Evolutionary conservation across 75 land plant species (phyloP), one percentile per base, ranked within the genome.

Genomic region (Cryptomeria japonica): DNA sequence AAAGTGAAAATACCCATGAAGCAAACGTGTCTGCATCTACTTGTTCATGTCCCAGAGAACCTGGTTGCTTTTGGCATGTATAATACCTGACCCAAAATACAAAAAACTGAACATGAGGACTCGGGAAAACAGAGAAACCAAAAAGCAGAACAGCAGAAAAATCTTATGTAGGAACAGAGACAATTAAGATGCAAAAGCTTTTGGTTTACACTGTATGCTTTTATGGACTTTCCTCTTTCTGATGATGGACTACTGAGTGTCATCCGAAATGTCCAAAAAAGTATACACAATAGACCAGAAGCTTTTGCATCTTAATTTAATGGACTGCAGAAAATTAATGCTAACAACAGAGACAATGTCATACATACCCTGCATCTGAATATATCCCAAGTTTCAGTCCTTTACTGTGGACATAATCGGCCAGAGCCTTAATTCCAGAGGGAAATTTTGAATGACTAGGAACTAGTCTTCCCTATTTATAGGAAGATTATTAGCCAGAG

Each of bases 21-120:
- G 98, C 97, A 90, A 97, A 97, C 5, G 95, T 96, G 41, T 90
- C 88, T 28, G 98, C 99, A 92, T 96, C 99, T 87, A 94, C 88
- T 84, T 92, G 87, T 53, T 97, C 99, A 85, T 95, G 37, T 19
- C 98, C 98, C 53, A 97, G 89, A 36, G 99, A 96, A 0, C 99
- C 99, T 32, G 99, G 99, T 95, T 93, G 88, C 72, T 89, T 90
- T 85, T 92, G 92, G 80, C 96, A 95, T 18, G 96, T 95, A 49
- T 78, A 90, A 56, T 75, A 86, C 58, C 96, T 95, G 85, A 42
- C 5, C 9, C 28, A 75, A 34, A 49, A 51, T 2, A 2, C 1
- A 51, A 51, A 51, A 51, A 51, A 13, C 13, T 51, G 55, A 13
- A 51, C 15, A 85, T 34, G 0, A 36, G 41, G 25, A 58, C 22